Evolutionary conservation across 2,329 filamentous ascomycete genomes (phyloP).

Genomic region (Paracorniculantispora psalliotae): DNA sequence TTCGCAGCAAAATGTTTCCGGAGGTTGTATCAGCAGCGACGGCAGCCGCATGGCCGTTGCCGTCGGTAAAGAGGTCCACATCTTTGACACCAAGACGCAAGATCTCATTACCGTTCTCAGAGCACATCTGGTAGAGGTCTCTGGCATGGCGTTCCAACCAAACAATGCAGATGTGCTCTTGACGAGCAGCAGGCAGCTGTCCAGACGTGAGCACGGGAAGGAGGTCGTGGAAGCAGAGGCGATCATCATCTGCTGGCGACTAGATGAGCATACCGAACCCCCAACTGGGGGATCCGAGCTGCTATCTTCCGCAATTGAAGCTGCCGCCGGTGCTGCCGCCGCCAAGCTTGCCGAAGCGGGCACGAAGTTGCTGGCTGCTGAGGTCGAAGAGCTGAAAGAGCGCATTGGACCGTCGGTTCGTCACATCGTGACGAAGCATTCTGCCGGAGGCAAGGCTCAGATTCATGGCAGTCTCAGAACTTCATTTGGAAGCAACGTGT

Average conservation of each 20-base stretch:
- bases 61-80: background rate
- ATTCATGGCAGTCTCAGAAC: background rate
- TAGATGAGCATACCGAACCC: background rate
- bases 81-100: background rate
- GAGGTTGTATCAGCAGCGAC: constrained; percentile 8
- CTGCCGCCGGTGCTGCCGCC: background rate
- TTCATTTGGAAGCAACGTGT: background rate
- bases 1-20: background rate
- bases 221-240: background rate
- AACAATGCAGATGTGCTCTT: constrained; percentile 6
- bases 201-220: background rate
- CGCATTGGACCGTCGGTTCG: background rate
- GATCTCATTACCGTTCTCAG: background rate
- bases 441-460: background rate
- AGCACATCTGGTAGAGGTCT: background rate
- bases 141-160: constrained; percentile 8
- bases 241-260: background rate
- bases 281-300: background rate
- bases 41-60: constrained; percentile 1
- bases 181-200: background rate
- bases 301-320: background rate
- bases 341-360: background rate
- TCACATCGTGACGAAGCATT: background rate
- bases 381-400: background rate
- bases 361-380: background rate